Conservation (phyloP, 257 asterid genomes). For the Solanum ahanhuiri region DNA sequence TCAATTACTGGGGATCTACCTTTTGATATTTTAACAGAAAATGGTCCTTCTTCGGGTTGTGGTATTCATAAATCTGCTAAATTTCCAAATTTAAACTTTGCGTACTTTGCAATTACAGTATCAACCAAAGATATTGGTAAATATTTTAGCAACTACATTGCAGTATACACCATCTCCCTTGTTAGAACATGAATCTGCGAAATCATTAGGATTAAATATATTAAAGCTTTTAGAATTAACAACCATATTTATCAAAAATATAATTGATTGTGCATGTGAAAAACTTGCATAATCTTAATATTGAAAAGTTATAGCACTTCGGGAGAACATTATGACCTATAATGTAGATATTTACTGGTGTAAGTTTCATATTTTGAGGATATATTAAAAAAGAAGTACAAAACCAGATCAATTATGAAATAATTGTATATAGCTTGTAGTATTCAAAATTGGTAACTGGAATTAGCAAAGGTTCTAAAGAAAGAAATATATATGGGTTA, state of each 20-base stretch:
- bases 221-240: no score
- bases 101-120: no score
- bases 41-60: no score
- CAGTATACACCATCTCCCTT: no score
- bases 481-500: not conserved
- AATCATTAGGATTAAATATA: not conserved
- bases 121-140: no score
- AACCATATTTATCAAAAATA: not conserved
- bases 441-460: not conserved
- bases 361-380: not conserved
- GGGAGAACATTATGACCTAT: not conserved
- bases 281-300: not conserved
- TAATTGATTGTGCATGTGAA: not conserved
- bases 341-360: not conserved
- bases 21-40: no score
- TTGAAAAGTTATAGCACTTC: not conserved
- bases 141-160: no score
- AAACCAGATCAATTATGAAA: not conserved
- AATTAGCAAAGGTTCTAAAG: not conserved
- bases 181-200: slow-evolving; percentile 26
- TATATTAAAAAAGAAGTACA: not conserved
- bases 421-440: no score
- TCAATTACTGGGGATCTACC: no score
- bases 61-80: no score
- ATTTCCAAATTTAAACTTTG: no score